These are phyloP conservation scores for Flaveria bidentis DNA, from an alignment of 129 eudicot species.

Conservation along the genomic window DNA sequence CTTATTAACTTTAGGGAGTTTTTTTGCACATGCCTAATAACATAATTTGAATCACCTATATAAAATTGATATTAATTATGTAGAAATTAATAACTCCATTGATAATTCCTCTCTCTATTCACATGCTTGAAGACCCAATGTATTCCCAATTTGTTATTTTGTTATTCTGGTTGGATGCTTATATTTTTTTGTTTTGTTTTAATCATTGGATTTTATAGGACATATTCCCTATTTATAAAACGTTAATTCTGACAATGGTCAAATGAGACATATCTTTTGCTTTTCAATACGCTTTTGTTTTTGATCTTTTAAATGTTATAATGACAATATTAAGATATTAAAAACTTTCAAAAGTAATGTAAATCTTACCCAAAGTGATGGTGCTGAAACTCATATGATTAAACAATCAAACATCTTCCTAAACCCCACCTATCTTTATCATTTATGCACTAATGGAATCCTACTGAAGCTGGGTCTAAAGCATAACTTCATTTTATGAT, in stretches of 20 bases:
- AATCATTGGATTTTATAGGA: background rate
- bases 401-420: slow-evolving; percentile 17
- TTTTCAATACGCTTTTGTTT: slow-evolving; percentile 5
- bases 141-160: no score
- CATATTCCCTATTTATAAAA: background rate
- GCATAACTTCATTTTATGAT: slow-evolving; percentile 22
- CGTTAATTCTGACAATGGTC: slow-evolving; percentile 14
- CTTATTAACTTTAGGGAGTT: no score
- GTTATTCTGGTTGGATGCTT: background rate
- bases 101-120: no score
- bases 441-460: slow-evolving; percentile 15
- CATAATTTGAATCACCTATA: no score
- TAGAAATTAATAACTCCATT: no score
- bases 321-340: slow-evolving; percentile 17
- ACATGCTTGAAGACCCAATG: no score
- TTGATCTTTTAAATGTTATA: slow-evolving; percentile 14
- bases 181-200: background rate
- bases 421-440: slow-evolving; percentile 12
- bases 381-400: slow-evolving; percentile 32
- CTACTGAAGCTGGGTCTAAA: slow-evolving; percentile 32
- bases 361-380: slow-evolving; percentile 23
- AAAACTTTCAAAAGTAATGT: slow-evolving; percentile 14
- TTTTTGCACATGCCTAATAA: no score
- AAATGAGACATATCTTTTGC: slow-evolving; percentile 36
- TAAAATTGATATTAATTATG: no score